These are phyloP conservation scores for Aspergillus cavernicola DNA, from an alignment of 495 filamentous ascomycete species.

Conservation along the genomic window DNA sequence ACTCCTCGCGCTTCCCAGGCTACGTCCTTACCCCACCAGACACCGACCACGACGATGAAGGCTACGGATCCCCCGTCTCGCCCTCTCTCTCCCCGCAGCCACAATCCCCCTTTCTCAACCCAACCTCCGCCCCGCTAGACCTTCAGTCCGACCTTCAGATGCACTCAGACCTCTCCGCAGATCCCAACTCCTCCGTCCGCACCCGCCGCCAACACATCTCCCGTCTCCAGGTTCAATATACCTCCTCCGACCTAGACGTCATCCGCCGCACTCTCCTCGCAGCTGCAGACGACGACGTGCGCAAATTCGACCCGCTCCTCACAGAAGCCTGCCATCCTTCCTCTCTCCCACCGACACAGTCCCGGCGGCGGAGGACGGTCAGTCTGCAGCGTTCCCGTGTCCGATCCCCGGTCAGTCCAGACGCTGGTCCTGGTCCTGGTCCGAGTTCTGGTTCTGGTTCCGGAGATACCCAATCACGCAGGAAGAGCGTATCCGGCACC, in stretches of 20 bases:
- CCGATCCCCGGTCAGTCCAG: constrained; percentile 13
- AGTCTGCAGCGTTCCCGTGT: constrained; percentile 29
- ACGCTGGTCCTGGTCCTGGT: not conserved
- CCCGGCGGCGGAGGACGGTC: constrained; percentile 27
- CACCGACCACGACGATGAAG: constrained; percentile 42
- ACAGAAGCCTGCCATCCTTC: constrained; percentile 45
- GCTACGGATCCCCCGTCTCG: constrained; percentile 27
- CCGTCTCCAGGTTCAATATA: constrained; percentile 42
- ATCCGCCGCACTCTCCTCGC: constrained; percentile 32
- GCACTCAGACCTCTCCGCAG: constrained; percentile 10
- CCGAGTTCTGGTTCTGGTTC: not conserved
- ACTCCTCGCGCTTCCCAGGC: constrained; percentile 20
- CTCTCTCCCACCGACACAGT: constrained; percentile 36
- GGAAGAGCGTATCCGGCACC: constrained; percentile 28
- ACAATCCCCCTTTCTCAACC: constrained; percentile 31
- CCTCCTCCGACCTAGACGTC: constrained; percentile 32
- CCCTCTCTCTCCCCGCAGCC: constrained; percentile 17
- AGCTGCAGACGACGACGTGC: constrained; percentile 24
- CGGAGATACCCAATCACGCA: constrained; percentile 10
- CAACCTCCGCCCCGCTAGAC: constrained; percentile 33
- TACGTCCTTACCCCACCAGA: constrained; percentile 43
- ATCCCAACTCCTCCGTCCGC: constrained; percentile 23
- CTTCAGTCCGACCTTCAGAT: constrained; percentile 6
- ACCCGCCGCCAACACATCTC: constrained; percentile 42
- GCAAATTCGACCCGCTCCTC: constrained; percentile 10